These are phyloP conservation scores for Sugiyamaella xylanicola DNA, from an alignment of 1,139 yeast genomes.

Conservation along the genomic window DNA sequence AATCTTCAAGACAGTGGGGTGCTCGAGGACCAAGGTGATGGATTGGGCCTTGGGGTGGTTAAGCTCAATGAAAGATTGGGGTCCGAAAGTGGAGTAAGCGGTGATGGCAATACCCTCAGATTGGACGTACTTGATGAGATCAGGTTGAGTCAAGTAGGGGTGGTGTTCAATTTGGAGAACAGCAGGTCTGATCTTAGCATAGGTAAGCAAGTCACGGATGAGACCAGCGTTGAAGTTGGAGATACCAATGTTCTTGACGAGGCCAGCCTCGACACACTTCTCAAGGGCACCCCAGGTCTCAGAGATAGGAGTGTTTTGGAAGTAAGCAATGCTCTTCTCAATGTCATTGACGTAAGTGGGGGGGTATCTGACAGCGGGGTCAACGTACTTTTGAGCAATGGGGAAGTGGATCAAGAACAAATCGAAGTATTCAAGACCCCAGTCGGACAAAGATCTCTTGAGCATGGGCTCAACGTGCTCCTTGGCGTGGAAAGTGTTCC, in stretches of 20 bases:
- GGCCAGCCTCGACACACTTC: constrained; percentile 60
- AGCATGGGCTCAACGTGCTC: constrained; percentile 52
- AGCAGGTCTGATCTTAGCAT: constrained; percentile 73
- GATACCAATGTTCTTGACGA: constrained; percentile 74
- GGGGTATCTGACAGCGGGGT: constrained; percentile 70
- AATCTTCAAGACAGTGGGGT: constrained; percentile 51
- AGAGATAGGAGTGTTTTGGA: constrained; percentile 59
- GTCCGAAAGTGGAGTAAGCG: constrained; percentile 75
- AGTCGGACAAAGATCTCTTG: constrained; percentile 54
- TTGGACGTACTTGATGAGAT: constrained; percentile 65
- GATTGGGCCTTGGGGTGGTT: constrained; percentile 53
- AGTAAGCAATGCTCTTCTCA: constrained; percentile 51
- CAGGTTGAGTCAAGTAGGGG: constrained; percentile 82
- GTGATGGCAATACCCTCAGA: constrained; percentile 66
- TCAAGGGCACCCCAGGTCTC: constrained; percentile 83
- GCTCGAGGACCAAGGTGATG: constrained; percentile 58
- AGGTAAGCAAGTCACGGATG: constrained; percentile 71
- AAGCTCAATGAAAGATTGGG: constrained; percentile 61
- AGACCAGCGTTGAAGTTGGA: constrained; percentile 82
- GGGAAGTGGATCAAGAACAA: constrained; percentile 69
- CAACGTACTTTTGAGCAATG: constrained; percentile 51
- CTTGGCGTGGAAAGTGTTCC: constrained; percentile 49
- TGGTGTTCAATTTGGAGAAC: constrained; percentile 90
- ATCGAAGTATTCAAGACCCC: constrained; percentile 62
- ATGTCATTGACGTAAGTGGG: constrained; percentile 66